Evolutionary conservation across 805 yeast genomes (phyloP).

Genomic region (Nadsonia fulvescens): DNA sequence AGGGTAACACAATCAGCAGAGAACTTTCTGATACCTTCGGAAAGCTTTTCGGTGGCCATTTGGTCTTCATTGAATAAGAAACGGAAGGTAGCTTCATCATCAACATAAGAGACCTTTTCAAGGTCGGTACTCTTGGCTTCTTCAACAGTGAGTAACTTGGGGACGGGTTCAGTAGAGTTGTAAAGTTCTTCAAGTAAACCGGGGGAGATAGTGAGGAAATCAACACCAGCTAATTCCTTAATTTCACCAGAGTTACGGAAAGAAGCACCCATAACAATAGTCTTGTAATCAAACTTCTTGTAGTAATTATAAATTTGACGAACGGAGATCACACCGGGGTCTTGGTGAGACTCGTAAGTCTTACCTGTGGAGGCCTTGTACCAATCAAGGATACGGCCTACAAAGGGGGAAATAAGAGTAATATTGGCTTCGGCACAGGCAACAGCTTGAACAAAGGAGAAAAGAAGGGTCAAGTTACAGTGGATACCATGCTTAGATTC

Average conservation of each 20-base stretch:
- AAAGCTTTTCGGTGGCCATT: constrained; percentile 93
- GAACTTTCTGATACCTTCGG: constrained; percentile 96
- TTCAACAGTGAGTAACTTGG: constrained; percentile 59
- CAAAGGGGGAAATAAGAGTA: constrained; percentile 95
- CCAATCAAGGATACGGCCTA: constrained; percentile 98
- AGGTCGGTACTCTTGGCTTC: constrained; percentile 36
- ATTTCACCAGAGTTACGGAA: constrained; percentile 96
- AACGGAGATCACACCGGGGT: constrained; percentile 94
- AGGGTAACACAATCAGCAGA: constrained; percentile 83
- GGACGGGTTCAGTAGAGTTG: constrained; percentile 63
- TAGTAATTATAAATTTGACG: constrained; percentile 86
- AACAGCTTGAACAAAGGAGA: constrained; percentile 94
- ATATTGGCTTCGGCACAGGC: constrained; percentile 97
- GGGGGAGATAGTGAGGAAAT: constrained; percentile 90
- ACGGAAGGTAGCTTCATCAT: constrained; percentile 83
- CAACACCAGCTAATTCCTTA: constrained; percentile 93
- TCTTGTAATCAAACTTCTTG: constrained; percentile 90
- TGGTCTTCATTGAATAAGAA: constrained; percentile 85
- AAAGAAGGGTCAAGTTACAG: constrained; percentile 85
- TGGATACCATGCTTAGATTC: constrained; percentile 83
- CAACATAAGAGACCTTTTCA: constrained; percentile 61
- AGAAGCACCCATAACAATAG: constrained; percentile 99
- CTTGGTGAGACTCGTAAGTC: constrained; percentile 59
- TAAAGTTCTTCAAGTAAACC: constrained; percentile 72
- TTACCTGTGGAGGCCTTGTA: constrained; percentile 88